A percentile compares a stretch with the other conserved stretches of the same genome.
phyloP scores from a whole-genome alignment of 2,329 filamentous ascomycete species.

The Paraconiothyrium sp. region DNA sequence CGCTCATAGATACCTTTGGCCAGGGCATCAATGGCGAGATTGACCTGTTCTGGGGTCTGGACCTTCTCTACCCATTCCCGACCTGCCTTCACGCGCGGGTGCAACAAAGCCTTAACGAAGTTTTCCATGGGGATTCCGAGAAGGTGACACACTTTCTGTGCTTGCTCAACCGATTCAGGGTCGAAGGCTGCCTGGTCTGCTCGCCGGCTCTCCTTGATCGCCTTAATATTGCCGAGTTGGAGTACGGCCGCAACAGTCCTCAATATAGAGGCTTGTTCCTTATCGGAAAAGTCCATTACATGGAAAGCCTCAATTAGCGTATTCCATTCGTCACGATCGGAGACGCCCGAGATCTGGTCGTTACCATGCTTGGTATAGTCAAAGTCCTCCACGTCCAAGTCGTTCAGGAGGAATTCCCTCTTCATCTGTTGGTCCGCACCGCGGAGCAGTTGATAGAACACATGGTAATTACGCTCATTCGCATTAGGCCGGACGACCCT shows the following conservation, averaged over 20 bases:
- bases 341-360: slow-evolving; percentile 88
- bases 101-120: slow-evolving; percentile 87
- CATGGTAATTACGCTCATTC: slow-evolving; percentile 93
- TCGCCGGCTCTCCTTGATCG: slow-evolving; percentile 88
- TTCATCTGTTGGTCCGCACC: slow-evolving; percentile 80
- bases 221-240: slow-evolving; percentile 90
- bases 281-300: slow-evolving; percentile 90
- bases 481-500: slow-evolving; percentile 88
- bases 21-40: slow-evolving; percentile 86
- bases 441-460: slow-evolving; percentile 94
- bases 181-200: slow-evolving; percentile 89
- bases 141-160: slow-evolving; percentile 81
- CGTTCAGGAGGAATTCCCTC: slow-evolving; percentile 77
- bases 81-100: slow-evolving; percentile 93
- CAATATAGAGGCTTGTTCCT: slow-evolving; percentile 84
- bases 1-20: slow-evolving; percentile 98
- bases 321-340: slow-evolving; percentile 90
- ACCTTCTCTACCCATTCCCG: slow-evolving; percentile 99
- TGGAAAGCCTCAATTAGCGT: slow-evolving; percentile 89
- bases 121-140: slow-evolving; percentile 85
- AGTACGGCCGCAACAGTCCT: slow-evolving; percentile 90
- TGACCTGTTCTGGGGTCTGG: slow-evolving; percentile 95
- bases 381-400: slow-evolving; percentile 84
- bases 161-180: slow-evolving; percentile 76
- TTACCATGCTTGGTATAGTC: slow-evolving; percentile 92